A percentile compares a stretch with the other conserved stretches of the same genome.
Conservation (phyloP, 2,329 filamentous ascomycete species). For the Aspergillus sp. region DNA sequence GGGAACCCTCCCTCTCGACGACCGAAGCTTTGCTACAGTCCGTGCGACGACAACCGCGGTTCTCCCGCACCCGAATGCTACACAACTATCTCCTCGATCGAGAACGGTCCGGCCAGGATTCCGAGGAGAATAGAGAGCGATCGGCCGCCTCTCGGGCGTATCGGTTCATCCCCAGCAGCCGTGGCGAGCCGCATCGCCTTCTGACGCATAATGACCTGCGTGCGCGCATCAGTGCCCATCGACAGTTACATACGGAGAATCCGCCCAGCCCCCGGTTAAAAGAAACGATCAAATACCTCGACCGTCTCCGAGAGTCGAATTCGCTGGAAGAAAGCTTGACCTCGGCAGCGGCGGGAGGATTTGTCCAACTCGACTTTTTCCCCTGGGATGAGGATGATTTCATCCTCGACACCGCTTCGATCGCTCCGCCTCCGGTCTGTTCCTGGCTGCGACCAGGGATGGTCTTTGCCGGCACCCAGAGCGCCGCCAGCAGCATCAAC, state of each 20-base stretch:
- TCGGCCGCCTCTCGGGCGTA: constrained; percentile 25
- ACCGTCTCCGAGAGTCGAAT: constrained; percentile 54
- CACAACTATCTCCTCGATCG: constrained; percentile 41
- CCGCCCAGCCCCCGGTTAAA: constrained; percentile 46
- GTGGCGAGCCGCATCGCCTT: constrained; percentile 26
- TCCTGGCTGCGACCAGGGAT: constrained; percentile 64
- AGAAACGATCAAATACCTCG: constrained; percentile 61
- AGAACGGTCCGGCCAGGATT: constrained; percentile 22
- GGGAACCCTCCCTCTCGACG: constrained; percentile 18
- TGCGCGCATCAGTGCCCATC: constrained; percentile 35
- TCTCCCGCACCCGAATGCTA: constrained; percentile 38
- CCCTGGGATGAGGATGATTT: constrained; percentile 56
- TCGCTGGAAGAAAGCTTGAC: constrained; percentile 55
- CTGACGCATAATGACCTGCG: constrained; percentile 35
- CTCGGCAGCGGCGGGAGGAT: constrained; percentile 53
- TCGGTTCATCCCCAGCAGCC: constrained; percentile 31
- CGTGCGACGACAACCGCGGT: constrained; percentile 38
- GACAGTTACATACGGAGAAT: constrained; percentile 36
- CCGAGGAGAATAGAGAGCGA: constrained; percentile 24
- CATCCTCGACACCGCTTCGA: constrained; percentile 53
- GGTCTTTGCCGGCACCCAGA: constrained; percentile 61
- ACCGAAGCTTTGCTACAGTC: constrained; percentile 43
- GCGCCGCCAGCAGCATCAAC: constrained; percentile 45
- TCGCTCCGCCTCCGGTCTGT: constrained; percentile 52
- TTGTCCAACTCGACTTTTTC: constrained; percentile 54